Base-by-base conservation (phyloP, 768 basidiomycete genomes). In the Zangia roseola region DNA sequence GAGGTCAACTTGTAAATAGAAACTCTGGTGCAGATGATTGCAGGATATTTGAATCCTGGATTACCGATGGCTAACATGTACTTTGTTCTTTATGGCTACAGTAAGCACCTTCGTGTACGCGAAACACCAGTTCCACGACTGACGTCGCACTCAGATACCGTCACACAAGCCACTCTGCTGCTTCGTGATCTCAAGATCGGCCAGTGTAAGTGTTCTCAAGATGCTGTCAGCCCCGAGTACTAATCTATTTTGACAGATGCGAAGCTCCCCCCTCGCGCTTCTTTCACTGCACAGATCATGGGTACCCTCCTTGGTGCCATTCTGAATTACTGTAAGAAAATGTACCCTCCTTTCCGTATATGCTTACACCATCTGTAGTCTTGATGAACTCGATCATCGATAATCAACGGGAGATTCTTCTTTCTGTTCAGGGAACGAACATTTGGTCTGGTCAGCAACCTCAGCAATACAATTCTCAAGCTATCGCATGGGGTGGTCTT, bases 261-360 rank as follows among this genome's bases (percentile, higher is more conserved):
- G 20, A 85, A 85, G 67, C 73, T 86, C 35, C 81, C 83, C 31
- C 84, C 84, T 38, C 79, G 82, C 9, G 76, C 77, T 28, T 79
- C 83, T 3, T 85, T 86, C 63, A 71, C 75, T 17, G 80, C 80
- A 7, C 83, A 84, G 58, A 73, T 71, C 26, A 44, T 75, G 39
- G 83, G 84, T 1, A 78, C 81, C 6, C 63, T 86, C 36, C 66
- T 85, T 28, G 83, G 77, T 8, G 67, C 73, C 31, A 54, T 77
- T 44, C 58, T 78, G 40, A 78, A 76, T 59, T 79, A 74, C 45
- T 51, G 78, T 76, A 39, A 38, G 69, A 43, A 24, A 24, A 7
- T 10, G 12, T 16, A n/a, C 10, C 10, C 4, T 19, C 33, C 31
- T 42, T 19, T 10, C 30, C 33, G 1, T 23, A 17, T 6, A 17